Evolutionary conservation across 495 filamentous ascomycete species (phyloP).

Genomic region (Halenospora varia): DNA sequence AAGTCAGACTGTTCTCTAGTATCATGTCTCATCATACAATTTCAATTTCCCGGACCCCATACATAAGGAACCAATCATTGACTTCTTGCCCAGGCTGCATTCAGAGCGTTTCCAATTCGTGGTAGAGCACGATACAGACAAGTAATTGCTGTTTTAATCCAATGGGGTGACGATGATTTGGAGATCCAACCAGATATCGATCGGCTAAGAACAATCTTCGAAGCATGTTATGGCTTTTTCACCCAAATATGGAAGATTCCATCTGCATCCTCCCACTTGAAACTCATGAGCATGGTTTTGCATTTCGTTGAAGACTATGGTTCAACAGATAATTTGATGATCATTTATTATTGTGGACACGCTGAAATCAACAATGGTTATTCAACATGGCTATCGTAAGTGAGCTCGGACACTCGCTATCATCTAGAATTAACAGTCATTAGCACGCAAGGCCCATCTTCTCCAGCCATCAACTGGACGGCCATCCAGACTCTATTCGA

Average conservation of each 20-base stretch:
- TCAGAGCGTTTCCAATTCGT: constrained; percentile 43
- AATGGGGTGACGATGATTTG: constrained; percentile 52
- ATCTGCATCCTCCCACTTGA: constrained; percentile 43
- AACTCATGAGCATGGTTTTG: constrained; percentile 43
- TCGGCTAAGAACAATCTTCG: constrained; percentile 44
- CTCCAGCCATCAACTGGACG: constrained; percentile 35
- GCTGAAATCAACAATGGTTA: constrained; percentile 47
- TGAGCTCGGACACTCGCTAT: constrained; percentile 26
- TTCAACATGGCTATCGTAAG: constrained; percentile 49
- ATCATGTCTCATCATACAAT: neutral
- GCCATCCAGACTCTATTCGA: constrained; percentile 51
- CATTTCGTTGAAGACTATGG: constrained; percentile 48
- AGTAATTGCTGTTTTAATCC: constrained; percentile 47
- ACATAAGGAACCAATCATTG: neutral
- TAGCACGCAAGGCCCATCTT: constrained; percentile 27
- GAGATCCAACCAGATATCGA: constrained; percentile 47
- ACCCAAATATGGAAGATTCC: constrained; percentile 48
- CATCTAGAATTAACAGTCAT: neutral
- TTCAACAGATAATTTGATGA: constrained; percentile 41
- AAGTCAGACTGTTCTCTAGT: neutral
- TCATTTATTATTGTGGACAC: constrained; percentile 53
- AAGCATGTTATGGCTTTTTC: constrained; percentile 40
- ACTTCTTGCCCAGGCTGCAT: constrained; percentile 37
- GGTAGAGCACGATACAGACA: constrained; percentile 43
- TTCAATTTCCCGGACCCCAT: neutral